These are phyloP conservation scores for Cyclocybe cylindracea DNA, from an alignment of 768 basidiomycete species.

Conservation along the genomic window DNA sequence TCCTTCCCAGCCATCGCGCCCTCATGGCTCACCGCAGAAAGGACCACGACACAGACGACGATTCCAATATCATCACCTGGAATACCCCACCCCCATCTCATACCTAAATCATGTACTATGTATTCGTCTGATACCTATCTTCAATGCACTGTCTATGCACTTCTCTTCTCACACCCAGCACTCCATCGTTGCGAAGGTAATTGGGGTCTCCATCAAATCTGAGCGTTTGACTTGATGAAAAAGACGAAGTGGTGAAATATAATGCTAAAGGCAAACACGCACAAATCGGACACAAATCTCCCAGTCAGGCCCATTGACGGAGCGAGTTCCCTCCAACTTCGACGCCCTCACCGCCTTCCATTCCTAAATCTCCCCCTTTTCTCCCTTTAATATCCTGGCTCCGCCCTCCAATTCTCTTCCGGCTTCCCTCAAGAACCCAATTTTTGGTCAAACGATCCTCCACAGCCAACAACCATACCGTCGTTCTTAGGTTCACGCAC, in stretches of 20 bases:
- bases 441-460: conserved; percentile 1
- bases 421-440: background rate
- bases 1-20: conserved; percentile 71
- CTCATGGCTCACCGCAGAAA: conserved; percentile 72
- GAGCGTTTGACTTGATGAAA: conserved; percentile 13
- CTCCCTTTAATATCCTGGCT: conserved; percentile 6
- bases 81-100: conserved; percentile 33
- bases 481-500: conserved; percentile 60
- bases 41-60: conserved; percentile 64
- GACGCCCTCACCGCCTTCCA: conserved; percentile 6
- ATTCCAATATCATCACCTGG: conserved; percentile 68
- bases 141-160: background rate
- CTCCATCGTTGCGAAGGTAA: conserved; percentile 16
- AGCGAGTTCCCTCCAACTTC: background rate
- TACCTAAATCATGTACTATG: background rate
- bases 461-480: conserved; percentile 56
- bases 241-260: conserved; percentile 15
- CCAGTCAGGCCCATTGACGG: conserved; percentile 9
- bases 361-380: conserved; percentile 6
- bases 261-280: conserved; percentile 22
- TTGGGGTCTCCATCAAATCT: conserved; percentile 3
- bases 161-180: background rate
- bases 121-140: background rate
- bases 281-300: conserved; percentile 21
- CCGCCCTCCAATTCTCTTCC: background rate